phyloP scores from a whole-genome alignment of 768 basidiomycete species.

The Boletus fagicola region DNA sequence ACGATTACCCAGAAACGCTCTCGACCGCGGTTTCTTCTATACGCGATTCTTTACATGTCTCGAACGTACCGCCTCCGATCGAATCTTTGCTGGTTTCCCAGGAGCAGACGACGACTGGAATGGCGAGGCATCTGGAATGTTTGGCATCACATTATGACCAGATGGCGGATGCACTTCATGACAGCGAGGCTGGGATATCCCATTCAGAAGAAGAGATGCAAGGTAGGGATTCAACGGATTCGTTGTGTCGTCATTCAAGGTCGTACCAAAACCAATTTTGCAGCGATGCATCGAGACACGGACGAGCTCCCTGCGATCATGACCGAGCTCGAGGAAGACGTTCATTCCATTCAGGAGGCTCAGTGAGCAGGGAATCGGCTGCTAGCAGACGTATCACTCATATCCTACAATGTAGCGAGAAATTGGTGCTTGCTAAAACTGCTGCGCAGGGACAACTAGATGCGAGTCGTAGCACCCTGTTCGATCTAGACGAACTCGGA shows the following conservation, averaged over 20 bases:
- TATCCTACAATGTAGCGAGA: conserved; percentile 41
- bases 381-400: background rate
- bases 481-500: conserved; percentile 73
- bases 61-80: conserved; percentile 39
- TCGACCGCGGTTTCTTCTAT: conserved; percentile 54
- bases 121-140: conserved; percentile 73
- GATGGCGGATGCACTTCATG: conserved; percentile 66
- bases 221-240: conserved; percentile 38
- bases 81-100: conserved; percentile 46
- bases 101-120: conserved; percentile 54
- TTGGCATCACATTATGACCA: conserved; percentile 74
- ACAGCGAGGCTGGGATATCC: conserved; percentile 64
- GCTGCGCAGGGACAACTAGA: conserved; percentile 47
- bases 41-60: conserved; percentile 47
- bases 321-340: conserved; percentile 62
- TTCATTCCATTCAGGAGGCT: conserved; percentile 48
- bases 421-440: conserved; percentile 45
- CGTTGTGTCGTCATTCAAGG: background rate
- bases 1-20: conserved; percentile 67
- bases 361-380: conserved; percentile 45
- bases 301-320: conserved; percentile 76
- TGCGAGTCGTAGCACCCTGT: conserved; percentile 48
- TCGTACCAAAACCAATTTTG: background rate
- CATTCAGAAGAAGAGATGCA: conserved; percentile 69
- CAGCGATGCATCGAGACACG: conserved; percentile 81